Evolutionary conservation across 768 basidiomycete species (phyloP).

Genomic region (Daedaleopsis nitida): DNA sequence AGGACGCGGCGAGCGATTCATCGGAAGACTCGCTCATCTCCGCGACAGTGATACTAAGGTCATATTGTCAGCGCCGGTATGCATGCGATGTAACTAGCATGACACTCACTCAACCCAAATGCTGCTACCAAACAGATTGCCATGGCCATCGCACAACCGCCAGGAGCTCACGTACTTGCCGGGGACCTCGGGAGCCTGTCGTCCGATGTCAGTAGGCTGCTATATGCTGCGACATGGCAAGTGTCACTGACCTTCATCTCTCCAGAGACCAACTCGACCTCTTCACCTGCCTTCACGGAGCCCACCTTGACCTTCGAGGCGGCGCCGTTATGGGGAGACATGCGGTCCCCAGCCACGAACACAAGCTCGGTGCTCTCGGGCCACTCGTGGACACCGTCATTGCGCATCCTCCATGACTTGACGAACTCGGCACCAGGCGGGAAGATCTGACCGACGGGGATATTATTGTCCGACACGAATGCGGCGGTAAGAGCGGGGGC

Average conservation of each 20-base stretch:
- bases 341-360: constrained; percentile 70
- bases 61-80: background rate
- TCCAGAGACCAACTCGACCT: constrained; percentile 67
- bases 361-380: constrained; percentile 66
- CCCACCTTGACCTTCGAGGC: constrained; percentile 51
- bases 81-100: background rate
- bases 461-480: constrained; percentile 69
- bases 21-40: constrained; percentile 44
- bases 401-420: constrained; percentile 78
- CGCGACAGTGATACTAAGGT: constrained; percentile 62
- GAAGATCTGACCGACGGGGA: constrained; percentile 73
- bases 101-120: constrained; percentile 79
- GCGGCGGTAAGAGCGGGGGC: constrained; percentile 60
- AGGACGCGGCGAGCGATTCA: constrained; percentile 67
- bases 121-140: constrained; percentile 66
- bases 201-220: background rate
- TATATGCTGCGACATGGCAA: background rate
- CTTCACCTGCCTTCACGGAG: constrained; percentile 53
- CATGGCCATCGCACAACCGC: constrained; percentile 62
- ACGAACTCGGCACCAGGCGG: constrained; percentile 86
- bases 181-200: constrained; percentile 69
- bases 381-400: constrained; percentile 66
- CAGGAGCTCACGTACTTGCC: constrained; percentile 80
- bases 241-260: constrained; percentile 64
- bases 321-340: constrained; percentile 41